Base-by-base conservation (phyloP, 345 rosid genomes). In the Euphorbia pulcherrima region DNA sequence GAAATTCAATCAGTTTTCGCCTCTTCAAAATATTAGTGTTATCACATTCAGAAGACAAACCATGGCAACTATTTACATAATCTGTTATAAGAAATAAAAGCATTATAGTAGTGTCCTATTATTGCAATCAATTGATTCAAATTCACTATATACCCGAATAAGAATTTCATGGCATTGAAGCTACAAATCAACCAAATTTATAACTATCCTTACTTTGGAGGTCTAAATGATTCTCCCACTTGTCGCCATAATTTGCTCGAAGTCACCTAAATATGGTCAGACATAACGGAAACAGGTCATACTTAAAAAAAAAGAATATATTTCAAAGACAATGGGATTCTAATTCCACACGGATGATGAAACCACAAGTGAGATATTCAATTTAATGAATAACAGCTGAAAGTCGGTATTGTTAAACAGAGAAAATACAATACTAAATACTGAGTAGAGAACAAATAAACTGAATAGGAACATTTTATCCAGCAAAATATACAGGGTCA, bases 141-240 rank as follows among this genome's bases (percentile, higher is more conserved):
- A 1, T 8, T 20, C n/a, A n/a, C n/a, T 27, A 47, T 54, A 52
- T 33, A 5, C 67, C 21, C 9, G 24, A 3, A 66, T 2, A 53
- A 53, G 18, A 41, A 56, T 20, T 23, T 12, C 46, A 50, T 27
- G 39, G 26, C 10, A 53, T 60, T 26, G 52, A 51, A 33, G 48
- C 29, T 28, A 64, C 17, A 53, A 5, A 48, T 60, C 41, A 58
- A 48, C 59, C 35, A 26, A 58, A 28, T 13, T 11, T 20, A 17
- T 60, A 44, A 21, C 4, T 33, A 40, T 75, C 63, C 85, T 86
- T 80, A 88, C 95, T 86, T 88, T 69, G 91, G 95, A 30, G 95
- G 95, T 74, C 65, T 88, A 68, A 88, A 88, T 69, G 91, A 86
- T 72, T 88, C 95, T 75, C 95, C 95, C 48, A 88, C 94, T 78